These are phyloP conservation scores for Orbilia blumenaviensis DNA, from an alignment of 2,329 filamentous ascomycete species.

Conservation along the genomic window DNA sequence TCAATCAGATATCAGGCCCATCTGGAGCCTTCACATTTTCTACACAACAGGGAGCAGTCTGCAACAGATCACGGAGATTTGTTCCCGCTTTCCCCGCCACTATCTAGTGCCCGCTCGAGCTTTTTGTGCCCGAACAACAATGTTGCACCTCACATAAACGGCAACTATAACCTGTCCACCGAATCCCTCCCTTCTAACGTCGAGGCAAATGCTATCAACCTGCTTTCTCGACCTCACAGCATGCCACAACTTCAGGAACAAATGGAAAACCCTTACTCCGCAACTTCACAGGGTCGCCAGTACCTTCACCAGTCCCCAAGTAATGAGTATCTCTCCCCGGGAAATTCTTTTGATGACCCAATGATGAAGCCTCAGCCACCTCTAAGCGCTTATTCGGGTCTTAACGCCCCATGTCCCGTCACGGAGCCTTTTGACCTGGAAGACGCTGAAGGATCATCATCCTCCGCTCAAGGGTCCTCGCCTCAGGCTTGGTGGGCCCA, in stretches of 20 bases:
- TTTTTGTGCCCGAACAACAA: slow-evolving; percentile 54
- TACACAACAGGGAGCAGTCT: slow-evolving; percentile 46
- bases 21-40: slow-evolving; percentile 44
- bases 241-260: slow-evolving; percentile 53
- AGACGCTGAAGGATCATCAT: slow-evolving; percentile 41
- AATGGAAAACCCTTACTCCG: slow-evolving; percentile 49
- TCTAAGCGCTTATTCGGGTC: slow-evolving; percentile 48
- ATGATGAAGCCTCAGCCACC: slow-evolving; percentile 49
- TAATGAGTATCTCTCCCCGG: slow-evolving; percentile 49
- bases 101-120: slow-evolving; percentile 54
- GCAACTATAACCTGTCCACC: slow-evolving; percentile 54
- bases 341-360: slow-evolving; percentile 42
- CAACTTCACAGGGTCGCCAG: slow-evolving; percentile 24
- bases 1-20: slow-evolving; percentile 49
- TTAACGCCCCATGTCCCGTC: slow-evolving; percentile 41
- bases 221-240: slow-evolving; percentile 50
- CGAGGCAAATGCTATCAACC: slow-evolving; percentile 47
- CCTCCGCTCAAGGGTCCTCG: slow-evolving; percentile 49
- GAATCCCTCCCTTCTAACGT: slow-evolving; percentile 53
- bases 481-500: slow-evolving; percentile 50
- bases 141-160: slow-evolving; percentile 53
- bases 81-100: slow-evolving; percentile 54
- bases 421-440: slow-evolving; percentile 42
- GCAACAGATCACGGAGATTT: slow-evolving; percentile 51
- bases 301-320: slow-evolving; percentile 43